Base-by-base conservation (phyloP, 2,329 filamentous ascomycete genomes). In the Cytospora piceicola region DNA sequence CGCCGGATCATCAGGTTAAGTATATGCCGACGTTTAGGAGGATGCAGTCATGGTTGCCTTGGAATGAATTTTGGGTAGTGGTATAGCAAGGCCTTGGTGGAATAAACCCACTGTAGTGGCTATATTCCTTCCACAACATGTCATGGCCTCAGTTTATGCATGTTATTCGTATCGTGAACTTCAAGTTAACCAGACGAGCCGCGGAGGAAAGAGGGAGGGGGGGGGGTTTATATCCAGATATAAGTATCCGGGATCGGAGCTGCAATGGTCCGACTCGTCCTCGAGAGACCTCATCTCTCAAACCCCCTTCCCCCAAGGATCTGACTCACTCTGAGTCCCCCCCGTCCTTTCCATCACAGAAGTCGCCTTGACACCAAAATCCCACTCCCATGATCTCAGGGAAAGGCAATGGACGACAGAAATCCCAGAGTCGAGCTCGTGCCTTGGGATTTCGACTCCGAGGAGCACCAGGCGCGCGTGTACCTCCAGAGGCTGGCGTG, bases 401-500 rank as follows among this genome's bases (percentile, higher is more conserved):
- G 5, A 8, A 9, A 11, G 17, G 3, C 15, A 67, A 67, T 67
- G 65, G 27, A 32, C 5, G 57, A n/a, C 20, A 39, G 12, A 22
- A 52, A 39, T 8, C n/a, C 52, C 32, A 73, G 72, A 57, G 69
- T 80, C 17, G 56, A 73, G 63, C 74, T 83, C 49, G 72, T 83
- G 24, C 80, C 81, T 11, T 83, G 78, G 78, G 80, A 84, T 65
- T 72, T 77, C 12, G 70, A 69, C 20, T 78, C 75, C 54, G 72
- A 74, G 11, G 71, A 72, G n/a, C 81, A 83, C 62, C 71, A 75
- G 39, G 67, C 77, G 63, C 74, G 81, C 46, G 71, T 83, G 71
- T 72, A 75, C 49, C 74, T 78, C 32, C 81, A 83, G 70, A 77
- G 81, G 17, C 69, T 81, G 15, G 77, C 77, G 4, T 83, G 81